Base-by-base conservation (phyloP, 108 stramenopile genomes). In the Cyclotella distinguenda region DNA sequence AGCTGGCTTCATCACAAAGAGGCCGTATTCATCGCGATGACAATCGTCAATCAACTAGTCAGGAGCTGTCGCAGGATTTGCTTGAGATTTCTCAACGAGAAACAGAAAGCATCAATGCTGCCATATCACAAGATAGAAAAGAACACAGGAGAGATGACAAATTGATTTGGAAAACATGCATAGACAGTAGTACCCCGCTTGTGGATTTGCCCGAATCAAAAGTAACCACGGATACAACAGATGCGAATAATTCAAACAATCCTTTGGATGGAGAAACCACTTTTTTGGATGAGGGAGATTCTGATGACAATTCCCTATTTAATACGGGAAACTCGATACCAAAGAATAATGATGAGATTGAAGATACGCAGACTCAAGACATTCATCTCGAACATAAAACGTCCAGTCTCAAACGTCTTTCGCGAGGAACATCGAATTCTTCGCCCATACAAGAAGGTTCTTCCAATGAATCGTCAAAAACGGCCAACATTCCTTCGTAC, bases 331-430 rank as follows among this genome's bases (percentile, higher is more conserved):
- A 4, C 15, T 34, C 45, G 13, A 56, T 39, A 25, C 36, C 27
- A 19, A 11, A 34, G 30, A 45, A 54, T 39, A 32, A 51, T 10
- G 74, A 67, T 30, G 32, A 34, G 36, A 62, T 75, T 33, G 74
- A 68, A 21, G 38, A 56, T 18, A 67, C 74, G 0, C 74, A 75
- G 45, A 48, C 64, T 27, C 57, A 75, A 32, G 40, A 61, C n/a
- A n/a, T 28, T 23, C 30, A 60, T 33, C 33, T 26, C 0, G 16
- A 48, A 35, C 42, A 46, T 9, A 43, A 25, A 28, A 1, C 50
- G 16, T 47, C 66, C 13, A 23, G 39, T 2, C 27, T 67, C 43
- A 75, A 75, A 51, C 74, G 74, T 45, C 74, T 75, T 28, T 75
- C 74, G 23, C 66, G 54, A 7, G 60, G 53, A 28, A 35, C 60